A percentile compares a stretch with the other conserved stretches of the same genome.
Conservation (phyloP, 2,329 filamentous ascomycete genomes). For the Paraphaeosphaeria sporulosa region DNA sequence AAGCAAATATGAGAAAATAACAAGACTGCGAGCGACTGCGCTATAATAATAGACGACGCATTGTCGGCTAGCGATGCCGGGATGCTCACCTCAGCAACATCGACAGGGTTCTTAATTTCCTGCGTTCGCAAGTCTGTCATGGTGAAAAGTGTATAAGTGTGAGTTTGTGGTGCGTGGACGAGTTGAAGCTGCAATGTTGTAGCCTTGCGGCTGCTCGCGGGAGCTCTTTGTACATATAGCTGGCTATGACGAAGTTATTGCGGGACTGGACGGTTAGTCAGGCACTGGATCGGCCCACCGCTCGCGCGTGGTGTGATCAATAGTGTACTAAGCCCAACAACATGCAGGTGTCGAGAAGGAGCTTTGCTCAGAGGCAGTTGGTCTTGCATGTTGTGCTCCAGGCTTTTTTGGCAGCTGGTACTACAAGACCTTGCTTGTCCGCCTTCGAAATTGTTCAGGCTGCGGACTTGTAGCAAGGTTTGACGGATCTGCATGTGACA, state of each 20-base stretch:
- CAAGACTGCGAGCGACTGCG: too few relatives aligned
- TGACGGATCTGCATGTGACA: not conserved
- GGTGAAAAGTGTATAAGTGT: constrained; percentile 3
- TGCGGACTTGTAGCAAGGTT: not conserved
- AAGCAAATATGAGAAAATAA: too few relatives aligned
- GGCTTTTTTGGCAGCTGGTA: not conserved
- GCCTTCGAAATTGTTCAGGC: not conserved
- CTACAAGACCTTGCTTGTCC: not conserved
- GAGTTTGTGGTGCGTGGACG: constrained; percentile 10
- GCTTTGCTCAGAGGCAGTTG: not conserved
- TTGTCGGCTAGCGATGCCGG: not conserved
- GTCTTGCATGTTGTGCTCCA: not conserved
- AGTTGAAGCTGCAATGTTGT: constrained; percentile 12
- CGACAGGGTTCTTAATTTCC: constrained; percentile 55
- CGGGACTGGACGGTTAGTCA: constrained; percentile 10
- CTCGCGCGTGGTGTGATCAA: constrained; percentile 9
- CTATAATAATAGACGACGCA: too few relatives aligned
- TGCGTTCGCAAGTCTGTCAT: constrained; percentile 53
- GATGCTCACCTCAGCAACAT: constrained; percentile 63
- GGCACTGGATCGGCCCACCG: constrained; percentile 4
- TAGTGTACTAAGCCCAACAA: constrained; percentile 6
- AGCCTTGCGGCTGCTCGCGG: constrained; percentile 1
- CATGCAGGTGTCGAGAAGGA: not conserved
- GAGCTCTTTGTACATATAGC: constrained; percentile 17
- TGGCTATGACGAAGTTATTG: constrained; percentile 15